Conservation (phyloP, 441 rosid species). For the Gossypium schwendimanii region DNA sequence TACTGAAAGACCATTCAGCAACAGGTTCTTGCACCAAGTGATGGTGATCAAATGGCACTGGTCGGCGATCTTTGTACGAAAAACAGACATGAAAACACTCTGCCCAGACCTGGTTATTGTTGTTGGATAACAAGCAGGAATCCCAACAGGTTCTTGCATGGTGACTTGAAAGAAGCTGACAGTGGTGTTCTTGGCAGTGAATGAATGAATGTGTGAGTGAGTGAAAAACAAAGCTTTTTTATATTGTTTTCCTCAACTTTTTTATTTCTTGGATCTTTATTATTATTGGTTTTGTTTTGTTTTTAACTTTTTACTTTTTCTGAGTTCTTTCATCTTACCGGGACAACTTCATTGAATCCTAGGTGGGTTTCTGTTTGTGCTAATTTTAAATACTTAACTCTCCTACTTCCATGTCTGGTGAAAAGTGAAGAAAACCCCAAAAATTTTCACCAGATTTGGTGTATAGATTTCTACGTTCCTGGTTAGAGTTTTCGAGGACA, state of each 20-base stretch:
- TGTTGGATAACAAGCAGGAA: slow-evolving; percentile 50
- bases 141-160: slow-evolving; percentile 56
- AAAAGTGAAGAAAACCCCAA: slow-evolving; percentile 32
- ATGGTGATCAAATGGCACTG: slow-evolving; percentile 52
- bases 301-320: background rate
- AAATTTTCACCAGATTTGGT: slow-evolving; percentile 33
- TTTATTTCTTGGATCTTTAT: slow-evolving; percentile 25
- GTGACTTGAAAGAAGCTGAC: slow-evolving; percentile 17
- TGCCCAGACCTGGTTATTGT: slow-evolving; percentile 57
- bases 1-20: slow-evolving; percentile 71
- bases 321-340: background rate
- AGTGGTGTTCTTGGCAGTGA: slow-evolving; percentile 27
- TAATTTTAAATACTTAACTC: slow-evolving; percentile 16
- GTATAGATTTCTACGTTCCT: slow-evolving; percentile 22
- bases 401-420: slow-evolving; percentile 31
- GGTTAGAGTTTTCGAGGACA: slow-evolving; percentile 16
- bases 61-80: slow-evolving; percentile 50
- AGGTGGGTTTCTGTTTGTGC: slow-evolving; percentile 29
- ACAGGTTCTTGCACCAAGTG: slow-evolving; percentile 74
- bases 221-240: slow-evolving; percentile 16
- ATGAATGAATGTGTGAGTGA: background rate
- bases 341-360: slow-evolving; percentile 33
- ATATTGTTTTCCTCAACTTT: background rate
- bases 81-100: slow-evolving; percentile 58
- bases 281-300: slow-evolving; percentile 5